These are phyloP conservation scores for Ceratobasidium sp. DNA, from an alignment of 1,284 basidiomycete species.

Conservation along the genomic window DNA sequence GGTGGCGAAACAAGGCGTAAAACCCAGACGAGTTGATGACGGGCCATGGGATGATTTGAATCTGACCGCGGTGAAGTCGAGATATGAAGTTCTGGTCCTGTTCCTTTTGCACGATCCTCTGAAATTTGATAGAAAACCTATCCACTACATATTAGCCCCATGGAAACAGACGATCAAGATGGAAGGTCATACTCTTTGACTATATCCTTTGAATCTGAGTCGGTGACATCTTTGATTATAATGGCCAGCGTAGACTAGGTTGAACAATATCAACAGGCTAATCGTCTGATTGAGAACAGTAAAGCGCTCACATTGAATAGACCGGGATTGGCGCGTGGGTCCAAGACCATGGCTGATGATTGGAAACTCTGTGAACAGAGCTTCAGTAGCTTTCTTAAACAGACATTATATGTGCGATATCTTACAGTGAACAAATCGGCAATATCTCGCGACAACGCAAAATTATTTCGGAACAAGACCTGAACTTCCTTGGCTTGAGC, in stretches of 20 bases:
- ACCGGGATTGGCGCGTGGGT: constrained; percentile 66
- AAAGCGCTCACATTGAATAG: constrained; percentile 57
- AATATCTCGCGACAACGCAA: constrained; percentile 53
- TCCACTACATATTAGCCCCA: not conserved
- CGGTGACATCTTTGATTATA: constrained; percentile 74
- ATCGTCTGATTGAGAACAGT: no score
- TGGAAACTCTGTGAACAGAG: constrained; percentile 66
- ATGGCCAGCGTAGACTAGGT: constrained; percentile 64
- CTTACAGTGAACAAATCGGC: constrained; percentile 61
- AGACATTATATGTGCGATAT: not conserved
- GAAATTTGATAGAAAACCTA: constrained; percentile 67
- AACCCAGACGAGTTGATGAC: constrained; percentile 70
- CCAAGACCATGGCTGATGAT: constrained; percentile 67
- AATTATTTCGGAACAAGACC: constrained; percentile 61
- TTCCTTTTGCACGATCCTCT: constrained; percentile 67
- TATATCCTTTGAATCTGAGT: constrained; percentile 67
- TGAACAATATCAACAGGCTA: not conserved
- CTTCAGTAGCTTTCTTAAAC: not conserved
- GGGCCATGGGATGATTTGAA: constrained; percentile 73
- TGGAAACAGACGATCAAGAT: not conserved
- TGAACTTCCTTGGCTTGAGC: not conserved
- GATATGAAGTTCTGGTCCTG: constrained; percentile 72
- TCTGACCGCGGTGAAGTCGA: constrained; percentile 63
- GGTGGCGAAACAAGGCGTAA: constrained; percentile 61
- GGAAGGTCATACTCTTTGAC: constrained; percentile 53